These are phyloP conservation scores for Helotiales sp. DNA, from an alignment of 2,329 filamentous ascomycete species.

Conservation along the genomic window DNA sequence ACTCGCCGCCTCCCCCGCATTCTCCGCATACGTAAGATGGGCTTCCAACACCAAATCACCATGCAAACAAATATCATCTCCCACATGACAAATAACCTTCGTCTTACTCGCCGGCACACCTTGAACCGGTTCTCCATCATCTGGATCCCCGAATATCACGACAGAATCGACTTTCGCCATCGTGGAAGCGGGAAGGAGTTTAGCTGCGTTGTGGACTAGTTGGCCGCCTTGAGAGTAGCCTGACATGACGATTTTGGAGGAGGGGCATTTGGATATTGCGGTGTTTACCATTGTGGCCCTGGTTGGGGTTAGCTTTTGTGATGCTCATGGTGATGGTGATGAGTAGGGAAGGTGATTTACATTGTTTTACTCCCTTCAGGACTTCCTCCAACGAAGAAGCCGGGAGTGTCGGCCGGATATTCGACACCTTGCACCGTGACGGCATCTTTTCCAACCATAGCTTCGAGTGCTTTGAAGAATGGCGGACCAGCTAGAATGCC, in stretches of 20 bases:
- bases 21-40: slow-evolving; percentile 18
- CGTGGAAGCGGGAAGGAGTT: slow-evolving; percentile 15
- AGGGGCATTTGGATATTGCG: slow-evolving; percentile 23
- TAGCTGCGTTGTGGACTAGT: slow-evolving; percentile 30
- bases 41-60: slow-evolving; percentile 18
- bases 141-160: slow-evolving; percentile 32
- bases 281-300: slow-evolving; percentile 16
- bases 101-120: slow-evolving; percentile 16
- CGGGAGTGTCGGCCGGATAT: slow-evolving; percentile 45
- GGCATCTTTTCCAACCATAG: slow-evolving; percentile 42
- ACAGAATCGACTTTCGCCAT: slow-evolving; percentile 25
- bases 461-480: slow-evolving; percentile 47
- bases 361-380: slow-evolving; percentile 43
- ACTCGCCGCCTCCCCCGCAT: slow-evolving; percentile 8
- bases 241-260: slow-evolving; percentile 27
- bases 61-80: slow-evolving; percentile 28
- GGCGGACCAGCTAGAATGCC: slow-evolving; percentile 50
- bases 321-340: background rate
- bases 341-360: no score
- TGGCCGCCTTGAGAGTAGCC: slow-evolving; percentile 29
- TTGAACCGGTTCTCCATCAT: slow-evolving; percentile 20
- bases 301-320: background rate
- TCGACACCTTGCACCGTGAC: slow-evolving; percentile 54
- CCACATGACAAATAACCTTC: slow-evolving; percentile 24
- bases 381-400: slow-evolving; percentile 49